Evolutionary conservation across 495 filamentous ascomycete species (phyloP).

Genomic region (Aspergillus diversus): DNA sequence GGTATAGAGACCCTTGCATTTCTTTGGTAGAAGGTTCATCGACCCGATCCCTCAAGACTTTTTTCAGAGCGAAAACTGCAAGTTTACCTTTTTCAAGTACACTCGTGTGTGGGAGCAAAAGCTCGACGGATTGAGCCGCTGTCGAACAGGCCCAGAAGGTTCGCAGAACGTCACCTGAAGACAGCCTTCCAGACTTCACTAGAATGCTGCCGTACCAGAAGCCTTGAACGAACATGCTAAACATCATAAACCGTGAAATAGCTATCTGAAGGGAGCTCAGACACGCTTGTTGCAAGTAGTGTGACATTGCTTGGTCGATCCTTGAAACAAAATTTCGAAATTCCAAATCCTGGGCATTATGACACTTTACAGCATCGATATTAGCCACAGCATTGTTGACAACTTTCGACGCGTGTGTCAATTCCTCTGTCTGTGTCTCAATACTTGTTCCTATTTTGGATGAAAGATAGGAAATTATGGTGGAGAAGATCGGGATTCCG

Average conservation of each 20-base stretch:
- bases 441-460: slow-evolving; percentile 66
- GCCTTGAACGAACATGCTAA: slow-evolving; percentile 84
- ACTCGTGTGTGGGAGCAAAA: slow-evolving; percentile 73
- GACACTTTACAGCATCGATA: slow-evolving; percentile 87
- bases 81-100: slow-evolving; percentile 78
- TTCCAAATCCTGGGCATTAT: slow-evolving; percentile 78
- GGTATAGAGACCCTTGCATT: slow-evolving; percentile 29
- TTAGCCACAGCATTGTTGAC: slow-evolving; percentile 67
- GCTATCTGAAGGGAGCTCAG: slow-evolving; percentile 71
- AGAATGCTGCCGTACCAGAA: slow-evolving; percentile 86
- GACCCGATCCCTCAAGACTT: slow-evolving; percentile 37
- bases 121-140: slow-evolving; percentile 73
- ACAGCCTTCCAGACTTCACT: slow-evolving; percentile 55
- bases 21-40: slow-evolving; percentile 30
- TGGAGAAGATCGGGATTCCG: slow-evolving; percentile 68
- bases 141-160: slow-evolving; percentile 83
- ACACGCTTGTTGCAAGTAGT: slow-evolving; percentile 69
- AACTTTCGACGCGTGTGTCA: slow-evolving; percentile 72
- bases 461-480: slow-evolving; percentile 62
- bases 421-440: slow-evolving; percentile 66
- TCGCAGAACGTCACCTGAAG: slow-evolving; percentile 74
- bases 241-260: slow-evolving; percentile 71
- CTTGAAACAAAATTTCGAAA: slow-evolving; percentile 62
- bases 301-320: slow-evolving; percentile 61
- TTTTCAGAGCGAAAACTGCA: slow-evolving; percentile 64